Base-by-base conservation (phyloP, 2,329 filamentous ascomycete species). In the Aureobasidium musti region DNA sequence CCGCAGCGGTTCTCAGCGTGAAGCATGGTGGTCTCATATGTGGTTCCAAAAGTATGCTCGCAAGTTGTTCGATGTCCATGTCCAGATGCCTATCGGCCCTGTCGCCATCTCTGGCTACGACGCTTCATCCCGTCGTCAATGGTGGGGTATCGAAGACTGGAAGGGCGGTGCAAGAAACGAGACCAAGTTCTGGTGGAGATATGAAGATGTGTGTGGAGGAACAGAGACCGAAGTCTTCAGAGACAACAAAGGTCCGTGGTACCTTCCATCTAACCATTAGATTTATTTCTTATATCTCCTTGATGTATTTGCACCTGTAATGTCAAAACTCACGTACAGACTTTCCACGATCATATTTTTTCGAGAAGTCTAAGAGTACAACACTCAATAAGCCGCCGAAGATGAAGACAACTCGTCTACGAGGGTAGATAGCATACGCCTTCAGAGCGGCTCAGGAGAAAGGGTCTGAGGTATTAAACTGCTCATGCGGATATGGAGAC, bases 91-190 rank as follows among this genome's bases (percentile, higher is more conserved):
- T 30, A 63, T 69, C 13, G 53, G 67, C 21, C 69, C 73, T 6
- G 65, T 75, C 6, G 73, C 79, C 6, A 73, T 77, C 26, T 75
- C 78, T 2, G 77, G 79, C 1, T 75, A 78, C 50, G 76, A 77
- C 2, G 75, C 77, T 4, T 72, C 77, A 2, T 66, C 52, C 1
- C 43, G 59, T 70, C 77, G 23, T 76, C 47, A 67, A 37, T 67
- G 60, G 59, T 67, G 66, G 66, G 21, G 57, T 26, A 10, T 14
- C 2, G 66, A 67, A 26, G 59, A 67, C 19, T 67, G 66, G 66
- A 63, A 47, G 30, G 66, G 66, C 11, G 66, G 66, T 33, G 66
- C 52, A 23, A 67, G 66, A 21, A 63, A 63, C 19, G 47, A 61
- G n/a, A 56, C 47, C 11, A 61, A 53, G 19, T 64, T 23, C 23